phyloP scores from a whole-genome alignment of 1,284 basidiomycete genomes.

The Rhizoctonia solani region DNA sequence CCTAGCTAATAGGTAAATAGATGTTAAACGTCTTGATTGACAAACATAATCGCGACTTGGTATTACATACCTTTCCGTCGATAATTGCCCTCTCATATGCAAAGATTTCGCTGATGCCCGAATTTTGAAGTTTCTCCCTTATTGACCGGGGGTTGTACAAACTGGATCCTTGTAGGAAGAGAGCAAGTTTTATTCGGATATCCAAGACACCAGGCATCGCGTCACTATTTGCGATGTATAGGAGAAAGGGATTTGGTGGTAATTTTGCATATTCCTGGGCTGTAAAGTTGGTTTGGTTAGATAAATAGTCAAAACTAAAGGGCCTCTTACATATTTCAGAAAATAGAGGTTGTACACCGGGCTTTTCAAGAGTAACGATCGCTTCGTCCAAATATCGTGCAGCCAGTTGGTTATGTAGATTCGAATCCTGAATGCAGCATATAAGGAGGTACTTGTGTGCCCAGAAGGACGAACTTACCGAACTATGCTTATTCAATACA shows the following conservation, averaged over 20 bases:
- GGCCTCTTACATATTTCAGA: background rate
- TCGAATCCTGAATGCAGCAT: slow-evolving; percentile 58
- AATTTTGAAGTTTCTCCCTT: slow-evolving; percentile 54
- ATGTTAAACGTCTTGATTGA: background rate
- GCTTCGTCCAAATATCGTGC: slow-evolving; percentile 59
- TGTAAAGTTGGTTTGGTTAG: background rate
- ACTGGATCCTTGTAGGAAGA: slow-evolving; percentile 77
- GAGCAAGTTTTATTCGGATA: slow-evolving; percentile 69
- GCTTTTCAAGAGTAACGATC: slow-evolving; percentile 48
- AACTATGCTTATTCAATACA: slow-evolving; percentile 69
- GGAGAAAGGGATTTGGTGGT: slow-evolving; percentile 53
- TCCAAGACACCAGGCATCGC: slow-evolving; percentile 65
- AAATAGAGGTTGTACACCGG: slow-evolving; percentile 14
- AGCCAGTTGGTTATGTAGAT: slow-evolving; percentile 65
- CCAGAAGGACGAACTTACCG: slow-evolving; percentile 47
- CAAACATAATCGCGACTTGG: slow-evolving; percentile 6
- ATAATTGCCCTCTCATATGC: slow-evolving; percentile 77
- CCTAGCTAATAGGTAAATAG: slow-evolving; percentile 55
- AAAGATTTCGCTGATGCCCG: slow-evolving; percentile 53
- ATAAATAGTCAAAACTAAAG: background rate
- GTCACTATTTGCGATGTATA: slow-evolving; percentile 63
- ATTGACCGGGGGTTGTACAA: slow-evolving; percentile 64
- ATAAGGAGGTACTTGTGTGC: slow-evolving; percentile 13
- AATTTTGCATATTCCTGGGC: slow-evolving; percentile 44
- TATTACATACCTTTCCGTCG: slow-evolving; percentile 69